A percentile compares a stretch with the other conserved stretches of the same genome.
These are phyloP conservation scores for Mycosphaerella arachidis DNA, from an alignment of 2,329 filamentous ascomycete genomes.

Conservation along the genomic window DNA sequence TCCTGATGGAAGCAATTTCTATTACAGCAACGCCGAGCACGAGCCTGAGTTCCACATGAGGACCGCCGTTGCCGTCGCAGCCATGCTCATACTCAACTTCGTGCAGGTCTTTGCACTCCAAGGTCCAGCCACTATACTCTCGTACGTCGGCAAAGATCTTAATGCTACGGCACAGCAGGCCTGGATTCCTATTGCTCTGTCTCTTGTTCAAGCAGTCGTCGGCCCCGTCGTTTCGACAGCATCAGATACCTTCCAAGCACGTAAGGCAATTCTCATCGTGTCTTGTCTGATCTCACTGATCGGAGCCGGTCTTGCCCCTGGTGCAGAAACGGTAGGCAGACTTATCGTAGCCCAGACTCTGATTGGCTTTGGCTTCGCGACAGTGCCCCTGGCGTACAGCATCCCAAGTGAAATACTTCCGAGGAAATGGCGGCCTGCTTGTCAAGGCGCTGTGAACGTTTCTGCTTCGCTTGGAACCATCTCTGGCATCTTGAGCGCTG, in stretches of 20 bases:
- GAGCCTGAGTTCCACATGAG: constrained; percentile 14
- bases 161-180: constrained; percentile 5
- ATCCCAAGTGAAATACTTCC: constrained; percentile 19
- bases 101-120: constrained; percentile 16
- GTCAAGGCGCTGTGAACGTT: neutral
- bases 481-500: constrained; percentile 1
- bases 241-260: constrained; percentile 18
- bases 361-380: constrained; percentile 17
- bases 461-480: constrained; percentile 6
- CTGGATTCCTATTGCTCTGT: constrained; percentile 18
- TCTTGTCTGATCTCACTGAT: constrained; percentile 11
- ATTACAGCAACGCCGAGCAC: constrained; percentile 8
- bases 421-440: constrained; percentile 12
- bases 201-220: constrained; percentile 17
- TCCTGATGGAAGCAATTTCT: neutral
- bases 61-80: constrained; percentile 12
- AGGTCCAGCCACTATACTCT: constrained; percentile 13
- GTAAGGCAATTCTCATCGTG: constrained; percentile 16
- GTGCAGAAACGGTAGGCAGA: constrained; percentile 9
- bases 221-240: constrained; percentile 14
- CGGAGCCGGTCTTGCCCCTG: constrained; percentile 17
- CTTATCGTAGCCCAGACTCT: constrained; percentile 14
- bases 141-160: constrained; percentile 11
- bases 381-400: constrained; percentile 13
- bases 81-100: constrained; percentile 15